phyloP scores from a whole-genome alignment of 1,139 yeast species.

The Schizosaccharomyces versatilis region DNA sequence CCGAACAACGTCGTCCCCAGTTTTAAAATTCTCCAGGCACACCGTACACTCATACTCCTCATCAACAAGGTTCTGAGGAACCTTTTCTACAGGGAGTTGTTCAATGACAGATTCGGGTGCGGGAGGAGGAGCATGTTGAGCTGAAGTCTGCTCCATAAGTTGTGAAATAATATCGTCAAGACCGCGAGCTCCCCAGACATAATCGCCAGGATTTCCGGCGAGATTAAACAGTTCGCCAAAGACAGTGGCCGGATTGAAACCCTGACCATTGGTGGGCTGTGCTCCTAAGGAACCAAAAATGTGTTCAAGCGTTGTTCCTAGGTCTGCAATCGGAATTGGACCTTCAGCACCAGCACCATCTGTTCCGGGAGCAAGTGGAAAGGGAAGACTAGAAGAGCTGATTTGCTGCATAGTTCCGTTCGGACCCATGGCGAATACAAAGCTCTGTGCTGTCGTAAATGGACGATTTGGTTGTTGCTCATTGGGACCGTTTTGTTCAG shows the following conservation, averaged over 20 bases:
- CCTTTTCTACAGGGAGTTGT: constrained; percentile 6
- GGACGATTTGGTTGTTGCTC: neutral
- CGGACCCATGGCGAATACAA: neutral
- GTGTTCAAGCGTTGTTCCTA: neutral
- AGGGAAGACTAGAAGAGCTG: neutral
- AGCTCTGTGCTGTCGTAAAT: neutral
- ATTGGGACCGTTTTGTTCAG: neutral
- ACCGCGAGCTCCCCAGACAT: constrained; percentile 11
- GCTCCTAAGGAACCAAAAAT: neutral
- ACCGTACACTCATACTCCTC: constrained; percentile 12
- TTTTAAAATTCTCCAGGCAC: constrained; percentile 12
- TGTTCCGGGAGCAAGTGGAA: no score
- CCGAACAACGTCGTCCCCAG: constrained; percentile 3
- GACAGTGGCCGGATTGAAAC: neutral
- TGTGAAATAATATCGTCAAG: constrained; percentile 13
- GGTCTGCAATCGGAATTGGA: neutral
- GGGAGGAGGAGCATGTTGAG: constrained; percentile 11
- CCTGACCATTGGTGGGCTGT: neutral
- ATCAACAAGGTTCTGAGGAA: constrained; percentile 9
- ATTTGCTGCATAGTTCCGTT: neutral
- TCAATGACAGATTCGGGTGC: constrained; percentile 11
- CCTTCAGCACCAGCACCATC: neutral
- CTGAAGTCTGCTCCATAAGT: constrained; percentile 13
- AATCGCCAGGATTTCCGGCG: constrained; percentile 11
- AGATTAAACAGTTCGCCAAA: constrained; percentile 5